Evolutionary conservation across 1,139 yeast species (phyloP).

Genomic region (Blastobotrys aristatus): DNA sequence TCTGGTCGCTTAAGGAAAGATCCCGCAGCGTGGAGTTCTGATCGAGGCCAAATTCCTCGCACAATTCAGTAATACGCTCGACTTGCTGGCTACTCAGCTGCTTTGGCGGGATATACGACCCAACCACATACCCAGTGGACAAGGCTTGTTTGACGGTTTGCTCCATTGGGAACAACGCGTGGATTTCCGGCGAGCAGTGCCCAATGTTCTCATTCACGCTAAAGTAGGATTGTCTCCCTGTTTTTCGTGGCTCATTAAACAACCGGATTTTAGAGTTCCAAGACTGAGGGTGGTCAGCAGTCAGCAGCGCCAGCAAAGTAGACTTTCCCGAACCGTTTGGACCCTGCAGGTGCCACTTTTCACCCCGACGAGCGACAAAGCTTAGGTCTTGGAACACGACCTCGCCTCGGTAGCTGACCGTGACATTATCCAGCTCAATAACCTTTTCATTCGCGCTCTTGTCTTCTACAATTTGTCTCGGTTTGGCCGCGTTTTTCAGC

Average conservation of each 20-base stretch:
- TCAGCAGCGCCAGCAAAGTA: conserved; percentile 72
- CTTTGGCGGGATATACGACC: conserved; percentile 47
- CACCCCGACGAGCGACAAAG: conserved; percentile 67
- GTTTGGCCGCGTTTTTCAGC: not conserved
- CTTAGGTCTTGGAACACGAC: conserved; percentile 54
- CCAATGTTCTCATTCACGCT: conserved; percentile 79
- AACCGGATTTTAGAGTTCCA: conserved; percentile 72
- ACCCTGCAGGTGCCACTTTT: conserved; percentile 86
- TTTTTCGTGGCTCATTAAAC: conserved; percentile 60
- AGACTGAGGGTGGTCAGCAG: conserved; percentile 96
- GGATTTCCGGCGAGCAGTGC: conserved; percentile 86
- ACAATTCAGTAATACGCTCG: conserved; percentile 32
- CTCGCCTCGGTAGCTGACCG: conserved; percentile 60
- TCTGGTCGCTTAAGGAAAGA: conserved; percentile 69
- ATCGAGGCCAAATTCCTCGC: conserved; percentile 31
- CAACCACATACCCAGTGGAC: conserved; percentile 70
- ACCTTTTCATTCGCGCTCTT: conserved; percentile 56
- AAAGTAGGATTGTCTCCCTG: conserved; percentile 74
- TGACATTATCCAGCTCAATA: conserved; percentile 58
- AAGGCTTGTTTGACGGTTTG: conserved; percentile 53
- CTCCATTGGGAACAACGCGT: conserved; percentile 65
- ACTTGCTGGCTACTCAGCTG: conserved; percentile 37
- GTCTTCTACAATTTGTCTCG: conserved; percentile 13
- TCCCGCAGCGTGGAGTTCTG: conserved; percentile 47
- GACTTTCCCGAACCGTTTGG: conserved; percentile 93